Evolutionary conservation across 2,329 filamentous ascomycete species (phyloP), one percentile per base, ranked within the genome.

Genomic region (Calonectria crousiana): DNA sequence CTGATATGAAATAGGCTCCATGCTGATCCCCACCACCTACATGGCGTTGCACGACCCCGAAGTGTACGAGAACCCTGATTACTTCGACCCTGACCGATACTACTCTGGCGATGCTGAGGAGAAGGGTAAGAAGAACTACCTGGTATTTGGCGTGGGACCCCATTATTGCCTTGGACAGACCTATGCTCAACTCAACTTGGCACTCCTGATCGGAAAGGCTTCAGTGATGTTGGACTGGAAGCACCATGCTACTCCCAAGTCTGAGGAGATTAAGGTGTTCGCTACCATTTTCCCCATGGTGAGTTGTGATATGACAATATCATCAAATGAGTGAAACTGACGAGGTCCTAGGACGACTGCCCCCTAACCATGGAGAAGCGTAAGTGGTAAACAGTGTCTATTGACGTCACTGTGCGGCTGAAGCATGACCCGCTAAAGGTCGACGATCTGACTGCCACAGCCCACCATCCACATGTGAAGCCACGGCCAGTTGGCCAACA

Each of bases 211-310:
- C 81, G 96, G 95, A 83, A 98, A 97, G 90, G 96, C 95, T 11
- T 94, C 95, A 77, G 89, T 98, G 84, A 89, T 93, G 83, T 89
- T 98, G 78, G 92, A 98, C 85, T 98, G 96, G 96, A 91, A 93
- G 84, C 97, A 99, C 85, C 92, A 95, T 83, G 87, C 95, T 23
- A 98, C 97, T 14, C 92, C 94, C 0, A 82, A 89, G 73, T 98
- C 95, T 0, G 97, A 99, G 87, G 93, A 98, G 85, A 98, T 99
- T 86, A 96, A 98, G 88, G 96, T 98, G 78, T 99, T 98, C 87
- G 97, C 97, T 51, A 98, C 95, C 34, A 98, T 99, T 80, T 99
- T 99, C 90, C 97, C 97, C 71, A 94, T 94, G 94, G 96, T 97
- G 87, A 85, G 93, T 87, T 67, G 9, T 36, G 26, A 23, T 18